Evolutionary conservation across 441 rosid genomes (phyloP).

Genomic region (Macaranga tanarius): DNA sequence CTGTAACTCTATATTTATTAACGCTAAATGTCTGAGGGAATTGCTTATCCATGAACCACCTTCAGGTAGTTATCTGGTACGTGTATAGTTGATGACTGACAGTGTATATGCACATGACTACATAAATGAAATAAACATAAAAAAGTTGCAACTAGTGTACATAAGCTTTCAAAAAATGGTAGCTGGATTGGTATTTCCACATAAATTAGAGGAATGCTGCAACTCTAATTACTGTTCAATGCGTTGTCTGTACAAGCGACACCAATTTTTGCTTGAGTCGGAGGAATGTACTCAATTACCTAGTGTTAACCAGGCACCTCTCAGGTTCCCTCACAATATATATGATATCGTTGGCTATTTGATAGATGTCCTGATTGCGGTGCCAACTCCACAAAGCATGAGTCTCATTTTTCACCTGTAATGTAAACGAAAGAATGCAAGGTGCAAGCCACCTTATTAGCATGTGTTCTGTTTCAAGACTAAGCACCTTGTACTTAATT

Average conservation of each 20-base stretch:
- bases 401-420: conserved; percentile 80
- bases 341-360: conserved; percentile 47
- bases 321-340: conserved; percentile 73
- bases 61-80: not conserved
- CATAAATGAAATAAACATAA: not conserved
- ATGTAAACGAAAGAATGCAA: not conserved
- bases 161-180: too few species aligned
- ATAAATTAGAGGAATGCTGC: too few species aligned
- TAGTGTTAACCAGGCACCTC: conserved; percentile 35
- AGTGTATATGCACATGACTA: not conserved
- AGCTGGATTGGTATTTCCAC: too few species aligned
- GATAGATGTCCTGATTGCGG: conserved; percentile 55
- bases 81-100: not conserved
- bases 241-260: not conserved
- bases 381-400: conserved; percentile 91
- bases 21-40: too few species aligned
- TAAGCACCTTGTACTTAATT: not conserved
- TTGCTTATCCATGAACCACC: not conserved
- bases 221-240: not conserved
- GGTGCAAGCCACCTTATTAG: conserved; percentile 14
- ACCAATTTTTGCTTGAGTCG: not conserved
- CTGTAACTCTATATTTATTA: not conserved
- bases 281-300: conserved; percentile 9
- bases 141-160: too few species aligned
- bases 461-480: not conserved